These are phyloP conservation scores for Schizophyllum commune DNA, from an alignment of 1,284 basidiomycete species.

Conservation along the genomic window DNA sequence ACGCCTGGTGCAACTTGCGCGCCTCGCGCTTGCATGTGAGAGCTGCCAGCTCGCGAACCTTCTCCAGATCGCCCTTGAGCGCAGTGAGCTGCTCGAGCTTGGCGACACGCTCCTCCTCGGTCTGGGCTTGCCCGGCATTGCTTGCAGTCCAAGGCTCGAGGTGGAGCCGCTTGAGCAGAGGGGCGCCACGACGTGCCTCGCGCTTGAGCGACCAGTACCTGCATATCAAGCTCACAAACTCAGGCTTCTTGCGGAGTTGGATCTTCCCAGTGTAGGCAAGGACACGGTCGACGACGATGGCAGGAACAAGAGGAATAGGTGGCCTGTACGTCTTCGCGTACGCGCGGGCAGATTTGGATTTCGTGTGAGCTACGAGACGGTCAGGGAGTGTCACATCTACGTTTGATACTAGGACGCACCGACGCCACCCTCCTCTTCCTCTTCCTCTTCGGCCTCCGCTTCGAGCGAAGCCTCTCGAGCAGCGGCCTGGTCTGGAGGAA, in stretches of 20 bases:
- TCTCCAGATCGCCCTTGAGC: slow-evolving; percentile 54
- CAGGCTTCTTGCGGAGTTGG: slow-evolving; percentile 66
- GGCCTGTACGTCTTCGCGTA: slow-evolving; percentile 77
- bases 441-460: slow-evolving; percentile 37
- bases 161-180: slow-evolving; percentile 88
- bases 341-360: slow-evolving; percentile 69
- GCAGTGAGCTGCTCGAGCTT: slow-evolving; percentile 58
- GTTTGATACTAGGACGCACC: no score
- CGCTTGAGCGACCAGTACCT: slow-evolving; percentile 97
- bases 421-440: slow-evolving; percentile 12
- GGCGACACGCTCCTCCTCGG: slow-evolving; percentile 77
- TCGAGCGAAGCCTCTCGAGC: slow-evolving; percentile 49
- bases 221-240: slow-evolving; percentile 76
- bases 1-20: slow-evolving; percentile 71
- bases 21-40: slow-evolving; percentile 77
- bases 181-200: slow-evolving; percentile 88
- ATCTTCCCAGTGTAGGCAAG: slow-evolving; percentile 73
- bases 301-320: slow-evolving; percentile 70
- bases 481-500: slow-evolving; percentile 71
- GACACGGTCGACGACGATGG: slow-evolving; percentile 70
- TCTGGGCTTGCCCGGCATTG: slow-evolving; percentile 56
- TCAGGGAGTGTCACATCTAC: no score
- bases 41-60: slow-evolving; percentile 53
- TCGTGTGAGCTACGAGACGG: slow-evolving; percentile 20
- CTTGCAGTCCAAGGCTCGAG: slow-evolving; percentile 96